A percentile compares a stretch with the other conserved stretches of the same genome.
Evolutionary conservation across 345 rosid genomes (phyloP).

Genomic region (Gossypium turneri): DNA sequence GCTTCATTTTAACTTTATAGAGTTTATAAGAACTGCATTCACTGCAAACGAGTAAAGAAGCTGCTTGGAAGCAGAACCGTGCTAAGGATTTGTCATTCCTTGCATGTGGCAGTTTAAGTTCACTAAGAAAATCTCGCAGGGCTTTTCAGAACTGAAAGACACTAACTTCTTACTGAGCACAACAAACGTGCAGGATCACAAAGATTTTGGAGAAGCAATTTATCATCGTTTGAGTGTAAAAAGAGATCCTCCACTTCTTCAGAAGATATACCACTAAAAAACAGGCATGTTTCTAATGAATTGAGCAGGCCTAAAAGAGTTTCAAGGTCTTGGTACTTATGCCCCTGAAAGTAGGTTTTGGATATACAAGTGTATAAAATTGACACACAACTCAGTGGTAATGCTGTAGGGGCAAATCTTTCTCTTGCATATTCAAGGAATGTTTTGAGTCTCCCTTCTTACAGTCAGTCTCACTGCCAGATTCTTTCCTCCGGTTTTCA

Average conservation of each 20-base stretch:
- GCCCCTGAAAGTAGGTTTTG: constrained; percentile 16
- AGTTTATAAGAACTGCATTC: constrained; percentile 34
- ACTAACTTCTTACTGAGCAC: constrained; percentile 21
- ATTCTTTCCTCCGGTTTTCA: neutral
- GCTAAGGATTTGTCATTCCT: neutral
- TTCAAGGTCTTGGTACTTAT: constrained; percentile 12
- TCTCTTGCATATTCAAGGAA: constrained; percentile 27
- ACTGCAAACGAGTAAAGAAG: constrained; percentile 42
- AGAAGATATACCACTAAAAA: constrained; percentile 18
- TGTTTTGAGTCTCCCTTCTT: constrained; percentile 8
- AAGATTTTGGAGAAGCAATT: neutral
- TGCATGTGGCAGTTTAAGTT: constrained; percentile 17
- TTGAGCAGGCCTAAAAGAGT: constrained; percentile 24
- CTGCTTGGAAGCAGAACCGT: constrained; percentile 31
- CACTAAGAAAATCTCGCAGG: neutral
- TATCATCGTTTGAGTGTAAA: neutral
- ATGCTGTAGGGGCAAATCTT: neutral
- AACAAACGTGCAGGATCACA: neutral
- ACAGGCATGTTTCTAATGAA: constrained; percentile 18
- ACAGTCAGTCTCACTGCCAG: neutral
- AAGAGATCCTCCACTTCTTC: constrained; percentile 22
- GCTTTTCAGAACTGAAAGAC: constrained; percentile 23
- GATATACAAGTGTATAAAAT: constrained; percentile 31
- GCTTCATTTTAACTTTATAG: constrained; percentile 7
- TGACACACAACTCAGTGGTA: constrained; percentile 20